A percentile compares a stretch with the other conserved stretches of the same genome.
Conservation (phyloP, 2,329 filamentous ascomycete species). For the Monosporascus cannonballus region DNA sequence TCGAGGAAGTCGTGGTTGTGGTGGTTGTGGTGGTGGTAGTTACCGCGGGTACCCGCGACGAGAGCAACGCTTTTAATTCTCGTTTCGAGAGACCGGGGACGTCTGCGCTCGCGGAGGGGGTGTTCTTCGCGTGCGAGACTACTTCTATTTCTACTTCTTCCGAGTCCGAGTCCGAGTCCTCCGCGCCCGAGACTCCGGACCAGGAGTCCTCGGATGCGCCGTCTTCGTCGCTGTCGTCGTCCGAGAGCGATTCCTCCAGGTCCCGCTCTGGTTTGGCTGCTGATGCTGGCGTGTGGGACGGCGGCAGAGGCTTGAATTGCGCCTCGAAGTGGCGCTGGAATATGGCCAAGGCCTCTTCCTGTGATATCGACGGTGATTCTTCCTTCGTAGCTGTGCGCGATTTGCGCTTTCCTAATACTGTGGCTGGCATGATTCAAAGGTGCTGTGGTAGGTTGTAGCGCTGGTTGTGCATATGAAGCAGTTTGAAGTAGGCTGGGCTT, state of each 20-base stretch:
- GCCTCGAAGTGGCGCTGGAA: constrained; percentile 84
- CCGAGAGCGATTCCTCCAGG: constrained; percentile 31
- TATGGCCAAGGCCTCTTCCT: constrained; percentile 61
- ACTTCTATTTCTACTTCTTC: constrained; percentile 45
- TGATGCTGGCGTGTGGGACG: constrained; percentile 7
- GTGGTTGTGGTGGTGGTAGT: constrained; percentile 11
- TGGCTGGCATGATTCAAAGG: constrained; percentile 2
- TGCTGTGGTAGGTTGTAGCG: too few relatives aligned
- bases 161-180: constrained; percentile 20
- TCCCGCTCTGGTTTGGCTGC: constrained; percentile 20
- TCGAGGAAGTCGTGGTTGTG: constrained; percentile 16
- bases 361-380: constrained; percentile 23
- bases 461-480: too few relatives aligned
- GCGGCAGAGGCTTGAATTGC: constrained; percentile 68
- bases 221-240: constrained; percentile 10
- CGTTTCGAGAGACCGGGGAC: constrained; percentile 50
- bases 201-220: constrained; percentile 37
- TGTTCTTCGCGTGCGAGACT: constrained; percentile 49
- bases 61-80: constrained; percentile 67
- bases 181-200: constrained; percentile 55
- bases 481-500: too few relatives aligned
- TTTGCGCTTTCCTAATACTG: constrained; percentile 46
- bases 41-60: constrained; percentile 42
- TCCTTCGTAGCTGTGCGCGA: constrained; percentile 18
- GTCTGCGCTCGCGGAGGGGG: constrained; percentile 27